A percentile compares a stretch with the other conserved stretches of the same genome.
These are phyloP conservation scores for Hanseniaspora sp. DNA, from an alignment of 1,139 yeast species.

Conservation along the genomic window DNA sequence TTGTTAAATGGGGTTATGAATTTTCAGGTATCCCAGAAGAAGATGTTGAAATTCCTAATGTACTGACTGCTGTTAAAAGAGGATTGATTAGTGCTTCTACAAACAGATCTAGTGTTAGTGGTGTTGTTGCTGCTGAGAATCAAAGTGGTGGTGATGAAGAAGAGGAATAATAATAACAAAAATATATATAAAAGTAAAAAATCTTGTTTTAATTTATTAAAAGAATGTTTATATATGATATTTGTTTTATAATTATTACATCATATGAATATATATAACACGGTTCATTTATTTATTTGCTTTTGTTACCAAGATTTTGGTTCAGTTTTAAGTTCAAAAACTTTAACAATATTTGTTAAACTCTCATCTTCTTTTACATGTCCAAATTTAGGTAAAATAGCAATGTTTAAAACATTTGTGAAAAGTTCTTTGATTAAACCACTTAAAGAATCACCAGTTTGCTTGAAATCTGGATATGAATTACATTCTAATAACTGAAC, in stretches of 20 bases:
- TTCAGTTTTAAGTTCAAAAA: constrained; percentile 26
- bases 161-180: constrained; percentile 12
- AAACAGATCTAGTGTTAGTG: constrained; percentile 19
- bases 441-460: constrained; percentile 72
- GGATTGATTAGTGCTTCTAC: constrained; percentile 31
- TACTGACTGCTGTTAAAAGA: constrained; percentile 29
- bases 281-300: too few species aligned
- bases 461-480: constrained; percentile 93
- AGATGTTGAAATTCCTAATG: constrained; percentile 30
- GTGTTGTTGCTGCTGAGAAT: constrained; percentile 18
- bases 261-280: too few species aligned
- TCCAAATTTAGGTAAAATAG: constrained; percentile 34
- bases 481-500: constrained; percentile 73
- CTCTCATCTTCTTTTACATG: neutral
- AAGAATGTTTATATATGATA: too few species aligned
- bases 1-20: constrained; percentile 75
- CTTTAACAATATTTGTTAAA: constrained; percentile 22
- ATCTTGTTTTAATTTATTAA: too few species aligned
- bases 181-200: neutral
- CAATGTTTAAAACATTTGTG: constrained; percentile 36
- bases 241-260: too few species aligned
- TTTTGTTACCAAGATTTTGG: constrained; percentile 28
- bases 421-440: constrained; percentile 51
- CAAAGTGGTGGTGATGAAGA: constrained; percentile 20
- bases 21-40: constrained; percentile 59